A percentile compares a stretch with the other conserved stretches of the same genome.
Evolutionary conservation across 495 filamentous ascomycete genomes (phyloP).

Genomic region (Parathielavia appendiculata): DNA sequence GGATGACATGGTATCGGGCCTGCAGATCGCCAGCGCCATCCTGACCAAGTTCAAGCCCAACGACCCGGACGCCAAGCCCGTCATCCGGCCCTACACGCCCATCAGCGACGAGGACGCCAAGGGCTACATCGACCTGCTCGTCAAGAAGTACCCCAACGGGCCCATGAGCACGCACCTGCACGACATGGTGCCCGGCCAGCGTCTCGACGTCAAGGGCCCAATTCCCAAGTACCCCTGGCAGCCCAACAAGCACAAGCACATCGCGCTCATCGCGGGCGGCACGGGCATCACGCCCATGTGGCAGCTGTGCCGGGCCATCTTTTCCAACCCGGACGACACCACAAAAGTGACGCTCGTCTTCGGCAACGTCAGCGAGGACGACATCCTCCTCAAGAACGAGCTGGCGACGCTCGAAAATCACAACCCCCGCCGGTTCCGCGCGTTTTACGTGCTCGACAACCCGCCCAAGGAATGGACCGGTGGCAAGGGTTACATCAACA

Average conservation of each 20-base stretch:
- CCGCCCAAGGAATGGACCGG: constrained; percentile 76
- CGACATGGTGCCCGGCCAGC: constrained; percentile 70
- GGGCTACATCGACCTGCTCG: constrained; percentile 80
- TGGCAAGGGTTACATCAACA: constrained; percentile 70
- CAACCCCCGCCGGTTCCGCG: constrained; percentile 87
- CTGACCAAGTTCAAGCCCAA: constrained; percentile 80
- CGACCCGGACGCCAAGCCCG: constrained; percentile 66
- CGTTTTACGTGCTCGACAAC: constrained; percentile 84
- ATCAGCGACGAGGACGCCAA: constrained; percentile 72
- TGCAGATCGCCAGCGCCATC: constrained; percentile 75
- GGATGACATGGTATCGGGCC: constrained; percentile 73
- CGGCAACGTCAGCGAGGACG: constrained; percentile 78
- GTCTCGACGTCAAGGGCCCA: constrained; percentile 86
- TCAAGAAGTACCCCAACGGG: constrained; percentile 86
- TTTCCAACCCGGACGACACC: constrained; percentile 92
- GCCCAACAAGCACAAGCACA: constrained; percentile 90
- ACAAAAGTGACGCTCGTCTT: constrained; percentile 94
- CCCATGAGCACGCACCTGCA: constrained; percentile 89
- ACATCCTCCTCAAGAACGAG: constrained; percentile 84
- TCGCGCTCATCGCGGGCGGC: constrained; percentile 88
- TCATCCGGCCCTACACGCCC: constrained; percentile 89
- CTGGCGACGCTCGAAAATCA: constrained; percentile 79
- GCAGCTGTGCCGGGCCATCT: constrained; percentile 80
- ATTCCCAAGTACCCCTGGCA: constrained; percentile 90
- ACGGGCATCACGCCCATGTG: constrained; percentile 92